These are phyloP conservation scores for Amphirosellinia nigrospora DNA, from an alignment of 495 filamentous ascomycete species.

Conservation along the genomic window DNA sequence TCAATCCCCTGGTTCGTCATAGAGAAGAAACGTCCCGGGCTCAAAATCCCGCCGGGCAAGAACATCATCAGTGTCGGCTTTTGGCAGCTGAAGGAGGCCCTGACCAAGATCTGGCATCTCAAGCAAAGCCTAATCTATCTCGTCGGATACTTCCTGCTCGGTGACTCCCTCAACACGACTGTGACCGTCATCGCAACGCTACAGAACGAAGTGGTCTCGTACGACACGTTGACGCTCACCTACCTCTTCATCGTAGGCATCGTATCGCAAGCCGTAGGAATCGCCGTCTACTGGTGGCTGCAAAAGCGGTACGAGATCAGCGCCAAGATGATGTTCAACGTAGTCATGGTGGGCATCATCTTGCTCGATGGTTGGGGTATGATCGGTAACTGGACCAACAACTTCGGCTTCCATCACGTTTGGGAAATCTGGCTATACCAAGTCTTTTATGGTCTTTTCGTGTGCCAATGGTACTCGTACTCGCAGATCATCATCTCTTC, in stretches of 20 bases:
- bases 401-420: conserved; percentile 65
- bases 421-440: conserved; percentile 72
- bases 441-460: conserved; percentile 67
- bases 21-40: conserved; percentile 67
- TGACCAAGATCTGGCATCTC: conserved; percentile 64
- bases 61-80: conserved; percentile 61
- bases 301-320: conserved; percentile 59
- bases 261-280: conserved; percentile 65
- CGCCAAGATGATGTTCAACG: conserved; percentile 70
- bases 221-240: conserved; percentile 65
- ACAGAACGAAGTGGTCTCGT: conserved; percentile 66
- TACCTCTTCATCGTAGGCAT: conserved; percentile 70
- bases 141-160: conserved; percentile 69
- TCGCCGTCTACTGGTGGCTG: conserved; percentile 64
- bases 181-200: conserved; percentile 69
- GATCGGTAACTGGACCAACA: conserved; percentile 68
- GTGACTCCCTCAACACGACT: conserved; percentile 69
- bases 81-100: conserved; percentile 63
- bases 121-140: conserved; percentile 70
- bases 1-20: conserved; percentile 68
- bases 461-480: conserved; percentile 74
- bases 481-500: conserved; percentile 72
- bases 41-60: conserved; percentile 44
- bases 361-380: conserved; percentile 69
- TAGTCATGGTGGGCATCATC: conserved; percentile 61